Base-by-base conservation (phyloP, 129 eudicot species). In the Artemisia annua region DNA sequence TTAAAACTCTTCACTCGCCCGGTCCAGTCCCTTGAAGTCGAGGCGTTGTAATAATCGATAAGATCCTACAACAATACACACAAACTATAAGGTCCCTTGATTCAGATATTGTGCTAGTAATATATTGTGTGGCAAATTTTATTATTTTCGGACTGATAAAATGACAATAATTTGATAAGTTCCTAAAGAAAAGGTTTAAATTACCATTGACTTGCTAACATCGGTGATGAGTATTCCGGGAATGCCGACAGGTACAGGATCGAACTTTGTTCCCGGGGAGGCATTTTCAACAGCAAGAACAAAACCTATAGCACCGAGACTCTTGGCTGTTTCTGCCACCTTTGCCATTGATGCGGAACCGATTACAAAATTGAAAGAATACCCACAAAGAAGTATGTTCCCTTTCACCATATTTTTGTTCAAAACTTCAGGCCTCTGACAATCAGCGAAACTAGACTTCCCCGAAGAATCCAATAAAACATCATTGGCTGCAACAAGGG, bases 181-280 rank as follows among this genome's bases (percentile, higher is more conserved):
- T 2, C 17, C 5, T 12, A 43, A 8, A 19, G 13, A 68, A 68
- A 68, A 50, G 24, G 13, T 32, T 69, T 70, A 0, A 10, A 9
- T 4, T 86, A 90, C 98, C 97, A 65, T 22, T 48, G 98, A 90
- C 80, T 80, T 87, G 80, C 69, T 69, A 77, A 86, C 93, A 73
- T 94, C 98, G 3, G 98, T 79, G 74, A 94, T 81, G 75, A 94
- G 91, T 60, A 94, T 94, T 66, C 98, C 98, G 0, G 98, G 97
- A 74, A 90, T 77, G 57, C 91, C 76, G 59, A 82, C 84, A 16
- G 98, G 98, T 26, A 94, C 96, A 7, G 98, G 98, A 79, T 94
- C 98, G 67, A 87, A 94, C 86, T 94, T 94, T 14, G 98, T 85
- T 49, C 98, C 98, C 0, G 98, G 98, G 35, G 98, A 86, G 53